phyloP scores from a whole-genome alignment of 2,329 filamentous ascomycete species.

The Teratosphaeria nubilosa region DNA sequence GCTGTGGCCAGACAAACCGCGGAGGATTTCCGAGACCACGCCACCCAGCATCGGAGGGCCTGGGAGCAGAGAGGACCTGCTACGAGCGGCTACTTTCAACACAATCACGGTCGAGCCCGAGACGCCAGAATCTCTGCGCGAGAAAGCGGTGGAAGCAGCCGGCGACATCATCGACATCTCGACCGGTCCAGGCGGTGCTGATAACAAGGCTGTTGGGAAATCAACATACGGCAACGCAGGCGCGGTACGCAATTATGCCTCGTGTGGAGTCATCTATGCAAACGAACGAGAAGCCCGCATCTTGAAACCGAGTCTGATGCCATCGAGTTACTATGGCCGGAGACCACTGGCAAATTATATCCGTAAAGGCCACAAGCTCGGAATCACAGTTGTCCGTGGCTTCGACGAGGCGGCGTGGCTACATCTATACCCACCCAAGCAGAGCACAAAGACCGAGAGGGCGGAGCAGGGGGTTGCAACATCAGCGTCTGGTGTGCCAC shows the following conservation, averaged over 20 bases:
- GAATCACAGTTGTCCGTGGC: conserved; percentile 78
- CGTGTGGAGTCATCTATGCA: conserved; percentile 79
- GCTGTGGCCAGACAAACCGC: conserved; percentile 64
- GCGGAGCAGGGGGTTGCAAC: conserved; percentile 37
- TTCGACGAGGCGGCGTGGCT: conserved; percentile 75
- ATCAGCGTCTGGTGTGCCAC: conserved; percentile 34
- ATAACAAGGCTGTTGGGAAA: conserved; percentile 40
- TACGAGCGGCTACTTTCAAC: conserved; percentile 17
- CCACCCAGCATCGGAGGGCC: conserved; percentile 24
- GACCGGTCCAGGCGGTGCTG: conserved; percentile 33
- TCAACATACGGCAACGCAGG: conserved; percentile 33
- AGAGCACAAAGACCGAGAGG: conserved; percentile 29
- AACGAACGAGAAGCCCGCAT: conserved; percentile 69
- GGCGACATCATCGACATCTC: conserved; percentile 40
- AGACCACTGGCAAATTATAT: conserved; percentile 71
- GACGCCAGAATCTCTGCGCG: conserved; percentile 35
- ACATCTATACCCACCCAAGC: conserved; percentile 51
- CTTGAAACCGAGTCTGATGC: conserved; percentile 72
- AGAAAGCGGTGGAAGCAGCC: conserved; percentile 34
- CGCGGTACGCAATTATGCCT: conserved; percentile 51
- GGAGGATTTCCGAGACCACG: conserved; percentile 39
- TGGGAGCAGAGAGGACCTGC: conserved; percentile 9
- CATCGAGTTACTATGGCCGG: conserved; percentile 75
- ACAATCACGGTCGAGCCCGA: conserved; percentile 25
- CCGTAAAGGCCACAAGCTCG: conserved; percentile 69